These are phyloP conservation scores for Syzygium grande DNA, from an alignment of 345 rosid species.

Conservation along the genomic window DNA sequence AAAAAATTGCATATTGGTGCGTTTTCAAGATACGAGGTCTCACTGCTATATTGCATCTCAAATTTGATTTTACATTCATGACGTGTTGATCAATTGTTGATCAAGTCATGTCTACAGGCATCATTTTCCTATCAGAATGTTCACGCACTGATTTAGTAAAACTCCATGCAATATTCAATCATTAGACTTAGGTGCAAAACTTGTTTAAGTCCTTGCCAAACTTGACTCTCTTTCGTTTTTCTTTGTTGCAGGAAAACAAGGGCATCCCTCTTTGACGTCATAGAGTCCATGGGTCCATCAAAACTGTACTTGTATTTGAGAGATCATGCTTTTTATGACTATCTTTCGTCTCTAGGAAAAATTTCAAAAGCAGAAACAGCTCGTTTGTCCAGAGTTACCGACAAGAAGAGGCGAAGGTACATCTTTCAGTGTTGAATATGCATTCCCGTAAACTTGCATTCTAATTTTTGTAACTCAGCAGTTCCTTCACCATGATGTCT, in stretches of 20 bases:
- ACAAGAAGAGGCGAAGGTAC: constrained; percentile 39
- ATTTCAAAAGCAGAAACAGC: constrained; percentile 67
- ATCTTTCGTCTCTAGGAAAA: constrained; percentile 50
- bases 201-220: neutral
- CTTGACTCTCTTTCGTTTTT: neutral
- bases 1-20: neutral
- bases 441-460: neutral
- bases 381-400: constrained; percentile 31
- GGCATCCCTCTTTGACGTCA: constrained; percentile 21
- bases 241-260: constrained; percentile 45
- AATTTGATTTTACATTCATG: neutral
- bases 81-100: neutral
- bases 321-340: constrained; percentile 63
- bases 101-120: neutral
- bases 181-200: neutral
- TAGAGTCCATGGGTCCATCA: constrained; percentile 48
- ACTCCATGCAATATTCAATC: neutral
- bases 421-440: neutral
- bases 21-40: neutral
- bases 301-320: constrained; percentile 41
- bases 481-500: neutral
- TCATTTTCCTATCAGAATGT: neutral
- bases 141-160: neutral
- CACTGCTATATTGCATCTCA: neutral
- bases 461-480: neutral